Evolutionary conservation across 108 stramenopile species (phyloP), one percentile per base, ranked within the genome.

Genomic region (Stephanodiscus triporus): DNA sequence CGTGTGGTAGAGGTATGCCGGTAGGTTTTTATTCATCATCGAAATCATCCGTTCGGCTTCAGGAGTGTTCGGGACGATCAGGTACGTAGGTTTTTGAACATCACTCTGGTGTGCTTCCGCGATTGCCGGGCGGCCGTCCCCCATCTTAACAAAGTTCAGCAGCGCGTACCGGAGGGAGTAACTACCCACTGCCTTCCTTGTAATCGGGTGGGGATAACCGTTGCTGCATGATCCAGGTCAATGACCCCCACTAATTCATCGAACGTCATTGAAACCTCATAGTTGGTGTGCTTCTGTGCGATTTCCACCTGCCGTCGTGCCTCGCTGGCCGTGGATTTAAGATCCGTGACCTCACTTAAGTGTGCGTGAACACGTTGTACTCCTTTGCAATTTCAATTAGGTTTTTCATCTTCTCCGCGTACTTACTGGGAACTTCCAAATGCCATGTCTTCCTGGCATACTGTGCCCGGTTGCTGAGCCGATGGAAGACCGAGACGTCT

Each of bases 11-110:
- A 59, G 8, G 34, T 23, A 59, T 0, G 58, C 58, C 2, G 30
- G 30, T 0, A 59, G 16, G 17, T 59, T 29, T n/a, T 59, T 59
- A 59, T 59, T 59, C 58, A 59, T 59, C 58, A 34, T 59, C 1
- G 5, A 9, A 3, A 59, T 19, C 32, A 59, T 59, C 30, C 30
- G 20, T 22, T 59, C 58, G 9, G 58, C 58, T 16, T 59, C 58
- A 17, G 8, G 13, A 6, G 58, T 19, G 4, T 34, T 10, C 1
- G 58, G 58, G 2, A 59, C 30, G 3, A 59, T n/a, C 30, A 59
- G 20, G 9, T 59, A 14, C 10, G 32, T 32, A 10, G n/a, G 30
- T 11, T 19, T 34, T 7, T 1, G 7, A n/a, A 36, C 7, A 1
- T 17, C 16, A 13, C 14, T 9, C 5, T 59, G 58, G 37, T 59